phyloP scores from a whole-genome alignment of 176 grass and related monocot genomes.

The Raddia guianensis region DNA sequence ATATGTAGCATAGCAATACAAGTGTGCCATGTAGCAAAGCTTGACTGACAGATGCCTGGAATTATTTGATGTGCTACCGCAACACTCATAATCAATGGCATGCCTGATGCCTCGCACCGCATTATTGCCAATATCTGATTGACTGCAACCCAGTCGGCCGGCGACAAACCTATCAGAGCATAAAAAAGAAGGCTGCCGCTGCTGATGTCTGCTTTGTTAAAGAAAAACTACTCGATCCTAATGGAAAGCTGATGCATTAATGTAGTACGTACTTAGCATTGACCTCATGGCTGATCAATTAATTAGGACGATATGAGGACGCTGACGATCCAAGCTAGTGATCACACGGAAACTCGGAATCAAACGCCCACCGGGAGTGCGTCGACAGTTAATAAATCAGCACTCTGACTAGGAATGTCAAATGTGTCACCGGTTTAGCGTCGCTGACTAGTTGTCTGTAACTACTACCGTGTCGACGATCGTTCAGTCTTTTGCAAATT shows the following conservation, averaged over 20 bases:
- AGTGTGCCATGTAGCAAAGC: too few species aligned
- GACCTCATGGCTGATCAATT: slow-evolving; percentile 19
- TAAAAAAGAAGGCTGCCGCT: neutral
- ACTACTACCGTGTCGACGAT: neutral
- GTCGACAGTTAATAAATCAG: neutral
- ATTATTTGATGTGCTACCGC: slow-evolving; percentile 5
- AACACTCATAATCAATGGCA: neutral
- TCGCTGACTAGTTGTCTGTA: neutral
- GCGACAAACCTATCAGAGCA: slow-evolving; percentile 21
- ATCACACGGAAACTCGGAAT: neutral
- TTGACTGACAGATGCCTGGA: neutral
- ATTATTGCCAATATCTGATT: slow-evolving; percentile 33
- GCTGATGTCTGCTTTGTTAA: neutral
- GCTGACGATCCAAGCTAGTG: neutral
- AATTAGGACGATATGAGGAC: slow-evolving; percentile 40
- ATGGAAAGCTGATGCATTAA: slow-evolving; percentile 28
- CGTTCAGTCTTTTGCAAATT: neutral
- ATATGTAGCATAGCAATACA: too few species aligned
- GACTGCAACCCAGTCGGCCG: neutral
- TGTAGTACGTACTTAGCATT: neutral
- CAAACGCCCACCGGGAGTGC: neutral
- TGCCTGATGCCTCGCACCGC: neutral
- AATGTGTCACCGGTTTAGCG: neutral
- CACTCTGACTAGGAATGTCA: too few species aligned
- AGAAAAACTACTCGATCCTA: neutral